A percentile compares a stretch with the other conserved stretches of the same genome.
These are phyloP conservation scores for Cutaneotrichosporon spelunceum DNA, from an alignment of 1,284 basidiomycete species.

Conservation along the genomic window DNA sequence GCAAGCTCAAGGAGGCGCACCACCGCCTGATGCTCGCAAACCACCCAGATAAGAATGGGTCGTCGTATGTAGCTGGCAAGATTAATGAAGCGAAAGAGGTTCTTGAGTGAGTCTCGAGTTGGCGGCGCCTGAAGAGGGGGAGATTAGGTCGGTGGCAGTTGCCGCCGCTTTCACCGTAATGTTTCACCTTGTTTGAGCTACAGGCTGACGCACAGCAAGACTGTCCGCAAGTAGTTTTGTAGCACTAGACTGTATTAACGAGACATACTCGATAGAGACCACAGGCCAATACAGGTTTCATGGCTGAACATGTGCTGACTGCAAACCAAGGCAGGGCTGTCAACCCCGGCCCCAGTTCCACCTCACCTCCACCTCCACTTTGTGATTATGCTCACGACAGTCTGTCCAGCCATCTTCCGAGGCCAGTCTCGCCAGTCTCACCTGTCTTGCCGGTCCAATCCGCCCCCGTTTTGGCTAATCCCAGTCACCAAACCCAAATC, in stretches of 20 bases:
- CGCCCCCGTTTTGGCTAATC: too few species aligned
- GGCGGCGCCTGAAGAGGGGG: neutral
- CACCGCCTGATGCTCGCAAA: conserved; percentile 90
- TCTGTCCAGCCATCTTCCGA: neutral
- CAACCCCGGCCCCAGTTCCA: too few species aligned
- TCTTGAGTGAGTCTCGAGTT: conserved; percentile 56
- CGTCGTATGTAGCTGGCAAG: conserved; percentile 96
- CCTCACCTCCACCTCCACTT: too few species aligned
- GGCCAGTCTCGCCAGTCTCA: too few species aligned
- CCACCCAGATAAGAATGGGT: conserved; percentile 71
- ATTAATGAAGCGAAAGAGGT: conserved; percentile 90
- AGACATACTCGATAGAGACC: too few species aligned
- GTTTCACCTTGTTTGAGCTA: neutral
- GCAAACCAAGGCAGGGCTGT: too few species aligned
- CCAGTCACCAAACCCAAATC: neutral
- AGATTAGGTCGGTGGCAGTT: neutral
- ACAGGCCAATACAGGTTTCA: too few species aligned
- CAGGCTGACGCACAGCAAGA: conserved; percentile 25
- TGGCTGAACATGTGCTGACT: too few species aligned
- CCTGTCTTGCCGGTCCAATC: too few species aligned
- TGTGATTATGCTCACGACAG: too few species aligned
- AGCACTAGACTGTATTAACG: conserved; percentile 19
- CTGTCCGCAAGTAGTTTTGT: conserved; percentile 24
- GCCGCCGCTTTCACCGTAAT: neutral
- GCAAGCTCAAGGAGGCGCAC: conserved; percentile 81